Conservation (phyloP, 306 rosid species). For the Albizia julibrissin region DNA sequence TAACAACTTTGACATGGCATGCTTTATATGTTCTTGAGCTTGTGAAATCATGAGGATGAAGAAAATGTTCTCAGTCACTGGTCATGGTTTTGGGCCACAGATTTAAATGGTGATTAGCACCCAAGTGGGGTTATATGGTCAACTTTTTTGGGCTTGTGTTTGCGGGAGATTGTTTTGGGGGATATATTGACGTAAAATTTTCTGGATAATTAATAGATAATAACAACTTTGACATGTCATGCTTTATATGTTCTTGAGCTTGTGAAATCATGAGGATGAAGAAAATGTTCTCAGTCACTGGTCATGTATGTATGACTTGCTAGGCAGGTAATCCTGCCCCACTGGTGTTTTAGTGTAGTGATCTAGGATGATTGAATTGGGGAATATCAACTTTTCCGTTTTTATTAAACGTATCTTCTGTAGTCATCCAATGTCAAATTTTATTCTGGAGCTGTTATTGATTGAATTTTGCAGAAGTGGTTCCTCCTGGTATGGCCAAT, state of each 20-base stretch:
- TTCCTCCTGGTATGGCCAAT: slow-evolving; percentile 42
- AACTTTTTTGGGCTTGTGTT: slow-evolving; percentile 11
- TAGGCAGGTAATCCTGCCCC: slow-evolving; percentile 22
- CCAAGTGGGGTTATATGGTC: slow-evolving; percentile 2
- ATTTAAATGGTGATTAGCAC: slow-evolving; percentile 15
- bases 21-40: slow-evolving; percentile 21
- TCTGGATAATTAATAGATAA: slow-evolving; percentile 6
- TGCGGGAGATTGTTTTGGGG: background rate
- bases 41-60: slow-evolving; percentile 20
- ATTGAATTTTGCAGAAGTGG: slow-evolving; percentile 46
- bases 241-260: slow-evolving; percentile 21
- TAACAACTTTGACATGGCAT: slow-evolving; percentile 8
- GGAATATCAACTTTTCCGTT: background rate
- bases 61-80: slow-evolving; percentile 15
- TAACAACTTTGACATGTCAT: slow-evolving; percentile 7
- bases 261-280: slow-evolving; percentile 20
- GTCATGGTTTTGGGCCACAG: slow-evolving; percentile 37
- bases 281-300: slow-evolving; percentile 15
- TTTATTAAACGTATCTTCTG: slow-evolving; percentile 17
- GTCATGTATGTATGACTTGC: slow-evolving; percentile 1
- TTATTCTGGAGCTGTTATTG: background rate
- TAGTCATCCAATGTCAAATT: slow-evolving; percentile 4
- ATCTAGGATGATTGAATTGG: slow-evolving; percentile 28
- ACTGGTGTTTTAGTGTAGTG: background rate
- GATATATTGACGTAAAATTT: slow-evolving; percentile 11